phyloP scores from a whole-genome alignment of 352 stramenopile genomes.

The Phytophthora meadii region DNA sequence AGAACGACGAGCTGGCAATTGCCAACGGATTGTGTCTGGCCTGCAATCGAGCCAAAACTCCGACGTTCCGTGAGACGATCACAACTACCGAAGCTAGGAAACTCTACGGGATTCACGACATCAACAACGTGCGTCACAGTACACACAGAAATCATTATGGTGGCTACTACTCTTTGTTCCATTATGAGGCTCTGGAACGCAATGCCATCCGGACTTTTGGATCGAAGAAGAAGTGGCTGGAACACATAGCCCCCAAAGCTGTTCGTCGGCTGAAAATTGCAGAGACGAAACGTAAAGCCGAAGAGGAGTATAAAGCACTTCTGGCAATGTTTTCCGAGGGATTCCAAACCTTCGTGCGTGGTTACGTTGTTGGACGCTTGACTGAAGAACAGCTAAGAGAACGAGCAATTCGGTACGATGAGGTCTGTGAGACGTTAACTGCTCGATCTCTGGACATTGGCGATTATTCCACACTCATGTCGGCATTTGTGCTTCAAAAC shows the following conservation, averaged over 20 bases:
- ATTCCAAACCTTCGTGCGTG: background rate
- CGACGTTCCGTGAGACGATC: background rate
- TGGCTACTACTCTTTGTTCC: background rate
- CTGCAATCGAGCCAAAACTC: background rate
- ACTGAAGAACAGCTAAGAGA: background rate
- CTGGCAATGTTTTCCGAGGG: background rate
- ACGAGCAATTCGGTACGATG: background rate
- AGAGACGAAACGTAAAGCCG: background rate
- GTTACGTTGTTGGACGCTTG: background rate
- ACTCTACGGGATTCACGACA: background rate
- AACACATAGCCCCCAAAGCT: background rate
- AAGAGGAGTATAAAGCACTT: background rate
- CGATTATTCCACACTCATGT: background rate
- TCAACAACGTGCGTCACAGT: background rate
- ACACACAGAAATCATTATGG: background rate
- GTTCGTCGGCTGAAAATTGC: background rate
- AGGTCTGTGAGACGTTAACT: background rate
- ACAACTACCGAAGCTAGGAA: background rate
- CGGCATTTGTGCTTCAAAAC: background rate
- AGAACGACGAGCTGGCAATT: background rate
- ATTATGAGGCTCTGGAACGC: background rate
- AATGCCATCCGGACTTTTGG: background rate
- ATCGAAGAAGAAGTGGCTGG: background rate
- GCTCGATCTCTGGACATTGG: background rate
- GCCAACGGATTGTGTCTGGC: background rate